Evolutionary conservation across 139 green algal species (phyloP), one percentile per base, ranked within the genome.

Genomic region (Deuterostichococcus epilithicus): DNA sequence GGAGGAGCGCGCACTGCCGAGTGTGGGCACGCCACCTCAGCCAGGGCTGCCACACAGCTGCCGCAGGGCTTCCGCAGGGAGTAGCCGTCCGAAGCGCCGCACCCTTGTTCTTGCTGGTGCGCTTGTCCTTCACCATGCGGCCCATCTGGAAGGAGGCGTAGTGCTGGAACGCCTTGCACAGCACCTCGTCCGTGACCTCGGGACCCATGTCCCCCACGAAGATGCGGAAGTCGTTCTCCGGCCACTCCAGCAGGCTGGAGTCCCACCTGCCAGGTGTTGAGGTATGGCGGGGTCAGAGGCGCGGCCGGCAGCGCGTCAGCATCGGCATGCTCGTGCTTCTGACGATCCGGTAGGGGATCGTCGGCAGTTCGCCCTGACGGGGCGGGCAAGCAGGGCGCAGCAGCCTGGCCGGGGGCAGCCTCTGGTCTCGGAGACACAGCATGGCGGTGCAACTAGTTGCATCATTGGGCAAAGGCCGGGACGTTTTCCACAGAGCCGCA

Each of bases 141-240:
- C 92, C 94, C 85, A 94, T 98, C 23, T 90, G 84, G 80, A 98
- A 97, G n/a, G 87, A 90, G 0, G 88, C 59, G 80, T 95, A 99
- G 47, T 90, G 90, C 13, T 68, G 47, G 75, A 98, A 98, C 1
- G 94, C 88, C 67, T 94, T 90, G 0, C 74, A 73, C 65, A 98
- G 86, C 30, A 94, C 76, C 4, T 96, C 90, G 73, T 98, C 95
- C 33, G 89, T 96, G 30, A 90, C 83, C 81, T 98, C 95, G 71
- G 94, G 94, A 3, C 93, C 96, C 77, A 99, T 81, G 85, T 99
- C 90, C 26, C 96, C 96, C 45, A 98, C 97, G 85, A 99, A 99
- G 39, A 99, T 94, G 10, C 95, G 72, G 82, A 92, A 91, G 83
- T 98, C 95, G 76, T 98, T 94, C 35, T 97, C 91, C 0, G 92